Evolutionary conservation across 2,329 filamentous ascomycete genomes (phyloP).

Genomic region (Epichloe gansuensis): DNA sequence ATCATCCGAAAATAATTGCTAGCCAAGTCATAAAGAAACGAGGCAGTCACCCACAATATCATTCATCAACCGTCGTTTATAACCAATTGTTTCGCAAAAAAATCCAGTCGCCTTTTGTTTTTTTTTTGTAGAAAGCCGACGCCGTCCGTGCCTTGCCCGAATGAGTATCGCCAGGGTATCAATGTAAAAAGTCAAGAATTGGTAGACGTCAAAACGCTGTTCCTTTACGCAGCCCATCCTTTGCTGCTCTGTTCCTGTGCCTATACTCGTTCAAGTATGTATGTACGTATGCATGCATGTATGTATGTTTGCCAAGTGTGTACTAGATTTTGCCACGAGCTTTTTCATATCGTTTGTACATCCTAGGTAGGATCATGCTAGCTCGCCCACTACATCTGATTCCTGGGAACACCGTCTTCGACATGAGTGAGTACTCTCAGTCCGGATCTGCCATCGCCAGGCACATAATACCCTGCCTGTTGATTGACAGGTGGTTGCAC

Average conservation of each 20-base stretch:
- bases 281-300: too few species aligned
- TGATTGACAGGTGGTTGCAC: constrained; percentile 15
- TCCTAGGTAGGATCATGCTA: neutral
- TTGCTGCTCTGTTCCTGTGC: neutral
- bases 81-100: neutral
- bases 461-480: constrained; percentile 21
- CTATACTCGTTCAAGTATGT: too few species aligned
- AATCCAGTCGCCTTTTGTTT: neutral
- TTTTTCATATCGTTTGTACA: neutral
- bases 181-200: neutral
- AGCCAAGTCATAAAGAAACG: too few species aligned
- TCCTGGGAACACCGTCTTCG: constrained; percentile 18
- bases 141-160: neutral
- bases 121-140: neutral
- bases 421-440: constrained; percentile 17
- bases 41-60: neutral
- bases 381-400: constrained; percentile 13
- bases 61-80: neutral
- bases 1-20: too few species aligned
- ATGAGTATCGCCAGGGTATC: neutral
- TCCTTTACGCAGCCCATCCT: neutral
- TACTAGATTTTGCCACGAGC: neutral
- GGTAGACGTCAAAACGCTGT: neutral
- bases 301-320: neutral
- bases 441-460: constrained; percentile 20